phyloP scores from a whole-genome alignment of 345 rosid species.

The Syzygium jambos region DNA sequence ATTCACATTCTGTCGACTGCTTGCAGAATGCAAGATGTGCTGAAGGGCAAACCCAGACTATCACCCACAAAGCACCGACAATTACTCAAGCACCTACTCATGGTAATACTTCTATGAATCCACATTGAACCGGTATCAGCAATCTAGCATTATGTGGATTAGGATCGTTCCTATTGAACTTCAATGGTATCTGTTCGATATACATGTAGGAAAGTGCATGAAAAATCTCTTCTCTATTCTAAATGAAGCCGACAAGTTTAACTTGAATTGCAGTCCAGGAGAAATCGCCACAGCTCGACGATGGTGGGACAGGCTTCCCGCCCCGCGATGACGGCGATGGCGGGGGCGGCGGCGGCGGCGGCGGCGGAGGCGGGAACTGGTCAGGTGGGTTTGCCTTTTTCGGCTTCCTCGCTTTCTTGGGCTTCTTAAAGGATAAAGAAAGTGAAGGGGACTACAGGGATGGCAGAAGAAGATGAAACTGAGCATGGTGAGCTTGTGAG shows the following conservation, averaged over 20 bases:
- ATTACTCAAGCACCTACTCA: constrained; percentile 81
- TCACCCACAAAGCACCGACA: constrained; percentile 67
- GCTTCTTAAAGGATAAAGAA: constrained; percentile 79
- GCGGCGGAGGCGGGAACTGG: constrained; percentile 87
- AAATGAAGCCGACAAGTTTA: neutral
- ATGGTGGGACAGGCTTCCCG: constrained; percentile 74
- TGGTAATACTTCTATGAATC: constrained; percentile 25
- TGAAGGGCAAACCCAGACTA: constrained; percentile 80
- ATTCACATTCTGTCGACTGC: neutral
- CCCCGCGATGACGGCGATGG: constrained; percentile 72
- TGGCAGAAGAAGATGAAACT: constrained; percentile 42
- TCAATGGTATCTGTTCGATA: neutral
- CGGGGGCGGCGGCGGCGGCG: constrained; percentile 90
- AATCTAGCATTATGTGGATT: neutral
- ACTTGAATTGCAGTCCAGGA: constrained; percentile 38
- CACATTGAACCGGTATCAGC: neutral
- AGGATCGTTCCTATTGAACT: neutral
- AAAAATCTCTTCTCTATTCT: neutral
- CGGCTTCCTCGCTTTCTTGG: constrained; percentile 78
- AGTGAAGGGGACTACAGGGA: constrained; percentile 45
- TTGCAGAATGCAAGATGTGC: constrained; percentile 63
- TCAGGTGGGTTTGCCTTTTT: constrained; percentile 91
- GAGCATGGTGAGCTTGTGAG: neutral
- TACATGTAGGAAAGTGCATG: neutral
- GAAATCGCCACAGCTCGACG: constrained; percentile 72